Percentiles rank a stretch among this genome's conserved stretches.
phyloP scores from a whole-genome alignment of 192 early-diverging fungal genomes.

The Coemansia sp. region DNA sequence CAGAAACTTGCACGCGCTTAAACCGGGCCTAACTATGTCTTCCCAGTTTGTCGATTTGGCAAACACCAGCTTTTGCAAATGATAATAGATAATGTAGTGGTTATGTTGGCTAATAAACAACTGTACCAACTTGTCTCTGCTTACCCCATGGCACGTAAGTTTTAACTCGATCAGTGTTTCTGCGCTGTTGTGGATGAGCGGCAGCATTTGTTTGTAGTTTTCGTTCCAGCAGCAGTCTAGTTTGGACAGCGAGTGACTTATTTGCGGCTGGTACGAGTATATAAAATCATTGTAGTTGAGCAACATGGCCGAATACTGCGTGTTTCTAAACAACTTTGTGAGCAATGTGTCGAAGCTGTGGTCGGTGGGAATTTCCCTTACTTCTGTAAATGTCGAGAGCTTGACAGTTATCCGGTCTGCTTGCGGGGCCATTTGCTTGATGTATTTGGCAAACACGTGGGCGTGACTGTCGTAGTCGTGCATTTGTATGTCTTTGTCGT shows the following conservation, averaged over 20 bases:
- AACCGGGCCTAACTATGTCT: background rate
- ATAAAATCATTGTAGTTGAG: constrained; percentile 16
- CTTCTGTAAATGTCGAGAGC: constrained; percentile 5
- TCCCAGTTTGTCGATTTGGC: background rate
- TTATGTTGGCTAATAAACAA: constrained; percentile 7
- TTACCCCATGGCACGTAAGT: constrained; percentile 2
- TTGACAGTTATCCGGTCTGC: background rate
- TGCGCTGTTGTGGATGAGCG: constrained; percentile 16
- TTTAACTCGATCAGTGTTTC: constrained; percentile 2
- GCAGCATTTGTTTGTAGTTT: constrained; percentile 2
- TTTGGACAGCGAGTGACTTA: constrained; percentile 10
- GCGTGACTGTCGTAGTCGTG: constrained; percentile 20
- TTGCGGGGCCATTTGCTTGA: constrained; percentile 10
- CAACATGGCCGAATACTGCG: constrained; percentile 1
- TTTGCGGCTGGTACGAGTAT: constrained; percentile 4
- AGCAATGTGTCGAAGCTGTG: constrained; percentile 14
- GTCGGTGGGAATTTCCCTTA: constrained; percentile 6
- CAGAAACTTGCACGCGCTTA: background rate
- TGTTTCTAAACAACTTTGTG: constrained; percentile 1
- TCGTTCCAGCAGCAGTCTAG: constrained; percentile 19
- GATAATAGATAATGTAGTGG: constrained; percentile 5
- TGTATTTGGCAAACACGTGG: background rate
- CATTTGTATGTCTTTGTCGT: background rate
- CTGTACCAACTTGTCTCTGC: background rate
- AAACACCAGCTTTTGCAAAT: constrained; percentile 8